These are phyloP conservation scores for Pulchroboletus neoregius DNA, from an alignment of 1,284 basidiomycete genomes.

Conservation along the genomic window DNA sequence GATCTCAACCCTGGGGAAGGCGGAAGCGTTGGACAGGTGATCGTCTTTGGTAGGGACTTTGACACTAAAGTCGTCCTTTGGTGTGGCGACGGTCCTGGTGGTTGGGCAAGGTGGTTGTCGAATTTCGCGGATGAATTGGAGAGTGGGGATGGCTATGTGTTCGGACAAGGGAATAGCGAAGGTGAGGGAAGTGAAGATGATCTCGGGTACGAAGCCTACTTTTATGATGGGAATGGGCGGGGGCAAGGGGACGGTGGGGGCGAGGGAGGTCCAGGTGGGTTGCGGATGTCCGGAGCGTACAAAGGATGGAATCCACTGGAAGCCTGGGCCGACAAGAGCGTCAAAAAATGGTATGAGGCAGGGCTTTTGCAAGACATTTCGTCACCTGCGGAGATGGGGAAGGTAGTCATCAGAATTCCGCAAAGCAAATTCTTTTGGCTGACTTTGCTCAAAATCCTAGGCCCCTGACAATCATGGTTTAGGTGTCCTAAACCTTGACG, in stretches of 20 bases:
- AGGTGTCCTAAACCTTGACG: conserved; percentile 38
- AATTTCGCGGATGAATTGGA: conserved; percentile 92
- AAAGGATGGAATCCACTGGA: conserved; percentile 88
- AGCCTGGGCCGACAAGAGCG: conserved; percentile 85
- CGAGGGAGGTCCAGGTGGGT: conserved; percentile 60
- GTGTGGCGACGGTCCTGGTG: conserved; percentile 84
- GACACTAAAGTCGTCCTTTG: conserved; percentile 96
- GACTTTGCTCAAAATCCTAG: conserved; percentile 16
- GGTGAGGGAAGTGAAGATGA: conserved; percentile 75
- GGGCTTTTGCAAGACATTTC: conserved; percentile 58
- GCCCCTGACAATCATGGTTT: conserved; percentile 34
- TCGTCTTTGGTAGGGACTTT: conserved; percentile 96
- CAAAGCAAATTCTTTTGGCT: conserved; percentile 10
- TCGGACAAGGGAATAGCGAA: conserved; percentile 51
- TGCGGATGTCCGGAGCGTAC: conserved; percentile 78
- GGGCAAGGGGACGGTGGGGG: conserved; percentile 72
- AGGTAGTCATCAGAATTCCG: conserved; percentile 38
- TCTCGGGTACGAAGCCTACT: conserved; percentile 84
- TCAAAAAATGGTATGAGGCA: conserved; percentile 78
- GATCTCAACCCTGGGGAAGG: conserved; percentile 84
- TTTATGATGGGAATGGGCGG: conserved; percentile 72
- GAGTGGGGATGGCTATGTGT: conserved; percentile 80
- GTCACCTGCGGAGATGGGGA: conserved; percentile 43
- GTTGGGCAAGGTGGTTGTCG: conserved; percentile 96
- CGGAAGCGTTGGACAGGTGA: conserved; percentile 87